Evolutionary conservation across 1,284 basidiomycete genomes (phyloP).

Genomic region (Grifola frondosa): DNA sequence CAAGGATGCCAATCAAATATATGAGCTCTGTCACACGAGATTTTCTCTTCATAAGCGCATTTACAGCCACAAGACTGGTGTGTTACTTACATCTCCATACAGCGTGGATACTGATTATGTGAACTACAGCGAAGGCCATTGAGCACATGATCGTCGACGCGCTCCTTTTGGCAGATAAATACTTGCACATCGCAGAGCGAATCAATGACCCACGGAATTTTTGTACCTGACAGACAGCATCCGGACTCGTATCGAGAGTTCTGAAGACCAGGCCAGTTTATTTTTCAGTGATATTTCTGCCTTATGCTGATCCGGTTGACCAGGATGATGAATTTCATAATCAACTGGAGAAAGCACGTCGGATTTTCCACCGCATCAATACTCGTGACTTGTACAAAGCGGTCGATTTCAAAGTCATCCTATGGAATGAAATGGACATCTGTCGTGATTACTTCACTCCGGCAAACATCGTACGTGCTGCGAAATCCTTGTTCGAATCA

Average conservation of each 20-base stretch:
- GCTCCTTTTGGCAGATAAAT: slow-evolving; percentile 60
- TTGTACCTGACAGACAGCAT: slow-evolving; percentile 68
- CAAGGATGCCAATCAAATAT: slow-evolving; percentile 74
- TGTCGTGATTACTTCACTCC: slow-evolving; percentile 51
- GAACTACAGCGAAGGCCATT: slow-evolving; percentile 61
- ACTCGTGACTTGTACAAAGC: slow-evolving; percentile 63
- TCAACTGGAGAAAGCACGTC: slow-evolving; percentile 58
- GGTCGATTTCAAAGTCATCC: slow-evolving; percentile 68
- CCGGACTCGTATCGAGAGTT: slow-evolving; percentile 55
- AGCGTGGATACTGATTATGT: background rate
- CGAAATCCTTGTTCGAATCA: too few relatives aligned
- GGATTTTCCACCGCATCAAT: slow-evolving; percentile 59
- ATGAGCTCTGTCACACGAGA: slow-evolving; percentile 68
- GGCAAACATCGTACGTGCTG: slow-evolving; percentile 51
- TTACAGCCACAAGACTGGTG: slow-evolving; percentile 77
- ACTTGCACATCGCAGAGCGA: slow-evolving; percentile 55
- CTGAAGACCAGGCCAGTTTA: slow-evolving; percentile 44
- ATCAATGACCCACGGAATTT: slow-evolving; percentile 61
- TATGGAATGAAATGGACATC: slow-evolving; percentile 42
- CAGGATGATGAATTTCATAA: background rate
- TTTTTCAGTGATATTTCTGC: background rate
- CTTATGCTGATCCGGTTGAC: background rate
- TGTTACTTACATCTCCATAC: slow-evolving; percentile 16
- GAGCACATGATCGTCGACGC: slow-evolving; percentile 81
- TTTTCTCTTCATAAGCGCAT: slow-evolving; percentile 76